Evolutionary conservation across 2,329 filamentous ascomycete genomes (phyloP).

Genomic region (Didymella pomorum): DNA sequence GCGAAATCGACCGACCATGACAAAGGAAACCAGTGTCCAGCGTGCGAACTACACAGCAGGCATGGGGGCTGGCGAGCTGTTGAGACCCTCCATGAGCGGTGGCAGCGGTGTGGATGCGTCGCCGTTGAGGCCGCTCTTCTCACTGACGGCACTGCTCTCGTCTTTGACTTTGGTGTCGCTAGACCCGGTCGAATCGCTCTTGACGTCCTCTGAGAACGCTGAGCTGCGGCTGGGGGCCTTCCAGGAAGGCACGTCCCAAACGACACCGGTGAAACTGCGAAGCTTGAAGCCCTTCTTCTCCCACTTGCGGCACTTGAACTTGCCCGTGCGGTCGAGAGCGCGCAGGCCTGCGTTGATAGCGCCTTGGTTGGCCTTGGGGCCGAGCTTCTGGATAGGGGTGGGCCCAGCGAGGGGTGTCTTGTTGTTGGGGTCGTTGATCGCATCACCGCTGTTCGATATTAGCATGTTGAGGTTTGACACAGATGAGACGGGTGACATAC

Average conservation of each 20-base stretch:
- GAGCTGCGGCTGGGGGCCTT: conserved; percentile 70
- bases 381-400: conserved; percentile 77
- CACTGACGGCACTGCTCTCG: conserved; percentile 66
- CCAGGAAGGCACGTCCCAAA: conserved; percentile 86
- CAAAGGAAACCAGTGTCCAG: conserved; percentile 15
- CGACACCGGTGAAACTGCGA: conserved; percentile 90
- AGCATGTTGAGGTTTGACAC: conserved; percentile 30
- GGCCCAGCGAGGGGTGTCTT: conserved; percentile 52
- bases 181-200: conserved; percentile 63
- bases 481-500: conserved; percentile 63
- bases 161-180: conserved; percentile 66
- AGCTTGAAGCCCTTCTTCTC: conserved; percentile 80
- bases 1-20: conserved; percentile 16
- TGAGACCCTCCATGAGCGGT: conserved; percentile 52
- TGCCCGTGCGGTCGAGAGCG: conserved; percentile 89
- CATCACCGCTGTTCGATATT: conserved; percentile 56
- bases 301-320: conserved; percentile 88
- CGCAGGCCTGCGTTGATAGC: conserved; percentile 97
- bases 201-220: conserved; percentile 67
- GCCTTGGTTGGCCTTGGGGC: conserved; percentile 94
- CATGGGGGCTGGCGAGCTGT: conserved; percentile 61
- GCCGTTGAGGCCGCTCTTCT: conserved; percentile 66
- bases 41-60: conserved; percentile 31
- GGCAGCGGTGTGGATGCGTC: conserved; percentile 55
- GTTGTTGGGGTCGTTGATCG: conserved; percentile 53